phyloP scores from a whole-genome alignment of 495 filamentous ascomycete species.

The Thozetella sp. region DNA sequence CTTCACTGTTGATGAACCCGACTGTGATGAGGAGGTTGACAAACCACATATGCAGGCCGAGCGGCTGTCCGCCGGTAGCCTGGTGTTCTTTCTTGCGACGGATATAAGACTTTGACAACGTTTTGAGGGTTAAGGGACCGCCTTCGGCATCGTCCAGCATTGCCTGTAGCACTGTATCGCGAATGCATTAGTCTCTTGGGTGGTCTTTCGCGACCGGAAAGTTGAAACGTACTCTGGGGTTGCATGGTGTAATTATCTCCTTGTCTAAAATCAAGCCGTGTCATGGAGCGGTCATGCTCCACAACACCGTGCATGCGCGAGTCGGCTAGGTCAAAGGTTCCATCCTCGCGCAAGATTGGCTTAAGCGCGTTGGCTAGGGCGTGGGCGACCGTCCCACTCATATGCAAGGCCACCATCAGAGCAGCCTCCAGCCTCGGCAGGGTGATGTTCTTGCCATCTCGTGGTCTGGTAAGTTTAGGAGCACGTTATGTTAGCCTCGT shows the following conservation, averaged over 20 bases:
- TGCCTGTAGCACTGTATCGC: slow-evolving; percentile 28
- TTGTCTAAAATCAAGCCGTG: slow-evolving; percentile 29
- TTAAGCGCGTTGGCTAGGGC: slow-evolving; percentile 23
- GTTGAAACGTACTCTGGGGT: too few species aligned
- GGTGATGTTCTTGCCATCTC: slow-evolving; percentile 36
- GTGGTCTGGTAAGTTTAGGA: too few species aligned
- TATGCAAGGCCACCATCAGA: slow-evolving; percentile 27
- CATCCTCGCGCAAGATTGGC: slow-evolving; percentile 21
- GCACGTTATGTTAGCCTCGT: too few species aligned
- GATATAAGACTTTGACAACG: slow-evolving; percentile 26
- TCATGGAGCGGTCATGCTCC: slow-evolving; percentile 38
- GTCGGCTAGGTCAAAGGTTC: slow-evolving; percentile 34
- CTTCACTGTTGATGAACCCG: slow-evolving; percentile 7
- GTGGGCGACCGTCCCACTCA: slow-evolving; percentile 18
- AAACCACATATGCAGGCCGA: slow-evolving; percentile 10
- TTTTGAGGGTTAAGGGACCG: slow-evolving; percentile 24
- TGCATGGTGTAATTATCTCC: slow-evolving; percentile 39
- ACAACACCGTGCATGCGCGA: slow-evolving; percentile 32
- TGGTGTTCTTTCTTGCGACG: slow-evolving; percentile 28
- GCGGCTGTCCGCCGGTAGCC: slow-evolving; percentile 13
- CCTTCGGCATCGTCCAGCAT: slow-evolving; percentile 27
- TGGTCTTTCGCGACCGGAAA: too few species aligned
- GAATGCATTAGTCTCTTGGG: too few species aligned
- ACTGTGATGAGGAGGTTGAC: slow-evolving; percentile 12
- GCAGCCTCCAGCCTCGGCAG: slow-evolving; percentile 23